Evolutionary conservation across 176 grass and related monocot species (phyloP).

Genomic region (Otatea glauca): DNA sequence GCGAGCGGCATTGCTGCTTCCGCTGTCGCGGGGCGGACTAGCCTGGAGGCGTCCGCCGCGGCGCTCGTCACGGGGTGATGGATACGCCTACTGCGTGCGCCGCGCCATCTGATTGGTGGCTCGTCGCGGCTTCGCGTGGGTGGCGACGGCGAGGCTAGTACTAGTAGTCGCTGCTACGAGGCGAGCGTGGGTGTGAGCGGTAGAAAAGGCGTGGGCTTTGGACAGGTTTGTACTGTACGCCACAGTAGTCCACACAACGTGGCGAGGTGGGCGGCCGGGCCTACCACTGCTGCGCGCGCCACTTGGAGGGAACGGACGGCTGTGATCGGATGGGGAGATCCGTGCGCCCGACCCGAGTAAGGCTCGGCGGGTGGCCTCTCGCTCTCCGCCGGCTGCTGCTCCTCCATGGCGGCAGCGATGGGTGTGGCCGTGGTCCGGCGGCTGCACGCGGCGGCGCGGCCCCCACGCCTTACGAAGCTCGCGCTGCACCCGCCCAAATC

Average conservation of each 20-base stretch:
- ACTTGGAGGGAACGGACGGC: neutral
- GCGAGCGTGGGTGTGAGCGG: neutral
- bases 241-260: neutral
- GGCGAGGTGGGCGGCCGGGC: neutral
- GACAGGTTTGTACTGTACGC: neutral
- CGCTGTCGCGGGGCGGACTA: neutral
- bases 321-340: slow-evolving; percentile 8
- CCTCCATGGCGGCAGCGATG: slow-evolving; percentile 42
- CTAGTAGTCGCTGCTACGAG: neutral
- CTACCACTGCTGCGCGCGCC: neutral
- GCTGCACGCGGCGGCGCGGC: slow-evolving; percentile 43
- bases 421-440: slow-evolving; percentile 47
- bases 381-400: slow-evolving; percentile 2
- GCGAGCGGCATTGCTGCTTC: slow-evolving; percentile 45
- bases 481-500: slow-evolving; percentile 64
- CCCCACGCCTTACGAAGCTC: slow-evolving; percentile 70
- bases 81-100: neutral
- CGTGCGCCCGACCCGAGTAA: neutral
- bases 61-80: neutral
- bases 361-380: neutral
- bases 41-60: neutral
- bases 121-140: neutral
- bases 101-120: slow-evolving; percentile 9
- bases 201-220: neutral
- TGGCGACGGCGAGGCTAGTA: neutral